Evolutionary conservation across 2,329 filamentous ascomycete species (phyloP), one percentile per base, ranked within the genome.

Genomic region (Diaporthe caulivora): DNA sequence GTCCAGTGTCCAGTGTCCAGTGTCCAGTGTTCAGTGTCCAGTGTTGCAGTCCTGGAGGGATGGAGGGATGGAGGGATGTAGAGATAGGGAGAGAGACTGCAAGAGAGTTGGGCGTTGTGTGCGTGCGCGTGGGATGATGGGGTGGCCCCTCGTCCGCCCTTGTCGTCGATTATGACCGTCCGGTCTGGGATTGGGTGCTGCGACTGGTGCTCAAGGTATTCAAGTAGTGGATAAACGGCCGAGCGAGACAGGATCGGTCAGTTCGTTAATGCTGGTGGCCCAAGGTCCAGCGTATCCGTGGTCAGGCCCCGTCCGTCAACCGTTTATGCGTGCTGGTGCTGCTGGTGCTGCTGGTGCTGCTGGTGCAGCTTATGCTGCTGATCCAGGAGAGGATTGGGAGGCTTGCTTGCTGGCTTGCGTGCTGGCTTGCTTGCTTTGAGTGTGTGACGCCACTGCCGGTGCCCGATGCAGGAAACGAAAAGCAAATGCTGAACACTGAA

Each of bases 371-470:
- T n/a, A n/a, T n/a, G n/a, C 8, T 24, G 1, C 37, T 40, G 37
- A 10, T 40, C 29, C 26, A 54, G 51, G 13, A 29, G 29, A 17
- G 49, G 49, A 24, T 13, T 15, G n/a, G n/a, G 24, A 24, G 54
- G 31, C n/a, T 60, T 42, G 37, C 37, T 26, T 24, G 26, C 57
- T 57, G n/a, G 49, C 49, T 53, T 40, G 37, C 40, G n/a, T n/a
- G n/a, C n/a, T n/a, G n/a, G n/a, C n/a, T n/a, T n/a, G n/a, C n/a
- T n/a, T n/a, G n/a, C n/a, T n/a, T n/a, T n/a, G n/a, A n/a, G n/a
- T n/a, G 62, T 53, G 62, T 51, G 62, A 67, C 62, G 62, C 62
- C 62, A 67, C 47, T 67, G 49, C 62, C 62, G 47, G n/a, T 53
- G 62, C 31, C 31, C 62, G 17, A 64, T 47, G 24, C 58, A n/a